phyloP scores from a whole-genome alignment of 129 eudicot genomes.

The Flaveria linearis region DNA sequence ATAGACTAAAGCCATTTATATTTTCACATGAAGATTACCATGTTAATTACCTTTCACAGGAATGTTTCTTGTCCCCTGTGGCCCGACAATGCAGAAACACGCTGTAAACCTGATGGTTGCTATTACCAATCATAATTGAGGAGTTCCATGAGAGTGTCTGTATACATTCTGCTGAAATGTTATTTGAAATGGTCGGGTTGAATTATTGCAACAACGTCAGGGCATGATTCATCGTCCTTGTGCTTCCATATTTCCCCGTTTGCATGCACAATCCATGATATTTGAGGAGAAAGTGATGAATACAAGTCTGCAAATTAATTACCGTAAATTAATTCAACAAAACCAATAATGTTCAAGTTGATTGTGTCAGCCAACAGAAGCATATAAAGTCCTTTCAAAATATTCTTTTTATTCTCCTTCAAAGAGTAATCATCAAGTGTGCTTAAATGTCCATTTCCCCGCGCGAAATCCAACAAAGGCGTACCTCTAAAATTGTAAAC shows the following conservation, averaged over 20 bases:
- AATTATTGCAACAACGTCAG: conserved; percentile 68
- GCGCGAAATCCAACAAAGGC: too few relatives aligned
- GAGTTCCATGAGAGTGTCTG: background rate
- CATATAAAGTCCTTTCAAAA: too few relatives aligned
- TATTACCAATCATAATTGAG: conserved; percentile 17
- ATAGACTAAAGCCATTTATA: conserved; percentile 18
- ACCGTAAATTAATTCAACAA: background rate
- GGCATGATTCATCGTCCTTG: conserved; percentile 65
- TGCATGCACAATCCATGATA: conserved; percentile 83
- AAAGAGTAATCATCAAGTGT: too few relatives aligned
- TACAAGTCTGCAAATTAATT: conserved; percentile 69
- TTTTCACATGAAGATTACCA: conserved; percentile 11
- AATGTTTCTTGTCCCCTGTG: background rate
- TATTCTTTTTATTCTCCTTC: too few relatives aligned
- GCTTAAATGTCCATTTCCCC: too few relatives aligned
- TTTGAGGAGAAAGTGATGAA: conserved; percentile 76
- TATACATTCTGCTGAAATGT: background rate
- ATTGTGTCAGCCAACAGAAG: background rate
- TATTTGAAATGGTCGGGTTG: conserved; percentile 75
- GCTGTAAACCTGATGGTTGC: conserved; percentile 7
- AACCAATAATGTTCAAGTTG: background rate
- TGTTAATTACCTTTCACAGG: background rate
- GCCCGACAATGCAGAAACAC: conserved; percentile 1
- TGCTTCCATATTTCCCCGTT: conserved; percentile 94
- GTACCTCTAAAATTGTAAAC: too few relatives aligned